Evolutionary conservation across 2,329 filamentous ascomycete species (phyloP).

Genomic region (Fusarium sp.): DNA sequence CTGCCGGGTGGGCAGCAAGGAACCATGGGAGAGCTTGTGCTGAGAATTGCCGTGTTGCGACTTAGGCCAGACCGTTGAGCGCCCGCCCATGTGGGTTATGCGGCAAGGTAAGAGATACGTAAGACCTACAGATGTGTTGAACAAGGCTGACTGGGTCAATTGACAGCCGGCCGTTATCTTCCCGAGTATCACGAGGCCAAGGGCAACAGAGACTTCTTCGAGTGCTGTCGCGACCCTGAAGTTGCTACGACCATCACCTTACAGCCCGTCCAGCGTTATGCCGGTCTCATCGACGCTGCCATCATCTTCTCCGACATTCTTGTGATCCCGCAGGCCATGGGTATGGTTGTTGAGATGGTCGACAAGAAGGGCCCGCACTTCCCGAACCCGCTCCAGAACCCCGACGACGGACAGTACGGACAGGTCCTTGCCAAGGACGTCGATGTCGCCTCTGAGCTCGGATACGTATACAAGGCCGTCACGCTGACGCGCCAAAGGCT

Average conservation of each 20-base stretch:
- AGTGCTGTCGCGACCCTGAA: slow-evolving; percentile 94
- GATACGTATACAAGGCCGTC: slow-evolving; percentile 97
- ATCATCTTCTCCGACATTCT: slow-evolving; percentile 99
- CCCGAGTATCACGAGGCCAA: slow-evolving; percentile 98
- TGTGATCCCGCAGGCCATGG: slow-evolving; percentile 97
- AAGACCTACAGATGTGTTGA: slow-evolving; percentile 2
- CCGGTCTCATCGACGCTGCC: slow-evolving; percentile 91
- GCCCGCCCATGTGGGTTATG: slow-evolving; percentile 99
- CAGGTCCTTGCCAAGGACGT: slow-evolving; percentile 83
- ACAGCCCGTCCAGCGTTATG: slow-evolving; percentile 93
- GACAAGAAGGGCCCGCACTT: slow-evolving; percentile 98
- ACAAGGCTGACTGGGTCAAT: slow-evolving; percentile 22
- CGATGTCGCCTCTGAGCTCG: slow-evolving; percentile 87
- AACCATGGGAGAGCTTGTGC: slow-evolving; percentile 36
- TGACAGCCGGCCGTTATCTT: slow-evolving; percentile 90
- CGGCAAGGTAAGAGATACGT: slow-evolving; percentile 82
- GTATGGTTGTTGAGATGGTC: slow-evolving; percentile 98
- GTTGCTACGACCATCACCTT: slow-evolving; percentile 94
- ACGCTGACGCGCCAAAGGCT: slow-evolving; percentile 92
- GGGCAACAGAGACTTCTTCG: slow-evolving; percentile 93
- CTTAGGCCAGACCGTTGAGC: slow-evolving; percentile 88
- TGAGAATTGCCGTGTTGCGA: slow-evolving; percentile 39
- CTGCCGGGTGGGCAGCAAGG: neutral
- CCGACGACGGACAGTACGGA: slow-evolving; percentile 86
- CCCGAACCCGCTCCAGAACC: slow-evolving; percentile 84